Base-by-base conservation (phyloP, 2,329 filamentous ascomycete genomes). In the Fusarium graminum region DNA sequence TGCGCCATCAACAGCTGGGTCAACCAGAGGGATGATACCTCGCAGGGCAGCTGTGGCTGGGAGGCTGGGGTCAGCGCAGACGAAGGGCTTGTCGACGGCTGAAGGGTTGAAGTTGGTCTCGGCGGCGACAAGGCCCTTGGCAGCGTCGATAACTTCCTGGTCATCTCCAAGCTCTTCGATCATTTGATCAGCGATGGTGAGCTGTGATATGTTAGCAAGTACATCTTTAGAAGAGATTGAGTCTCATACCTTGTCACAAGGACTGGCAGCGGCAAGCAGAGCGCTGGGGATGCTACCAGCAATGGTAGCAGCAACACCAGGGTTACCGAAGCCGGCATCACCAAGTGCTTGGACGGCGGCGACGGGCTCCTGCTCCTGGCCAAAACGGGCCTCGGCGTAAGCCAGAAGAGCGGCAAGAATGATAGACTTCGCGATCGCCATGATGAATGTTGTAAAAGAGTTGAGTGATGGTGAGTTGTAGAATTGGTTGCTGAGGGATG, bases 101-200 rank as follows among this genome's bases (percentile, higher is more conserved):
- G 88, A 90, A 50, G 87, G 88, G 80, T 91, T 91, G 80, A 90
- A 90, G 83, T 92, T 91, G 78, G 90, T 88, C 81, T 91, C 89
- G 6, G 89, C 88, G 26, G 85, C 84, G 14, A 91, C 88, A 36
- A 91, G 82, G 16, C 83, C 84, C 58, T 83, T 83, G 17, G 89
- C 89, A 19, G 86, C 89, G 14, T 83, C 81, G 58, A 91, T 80
- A 66, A 88, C 87, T 62, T 83, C 79, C n/a, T 82, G 77, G 68
- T 86, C 86, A 43, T 78, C 83, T 52, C 89, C 89, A 32, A 90
- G 87, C 52, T 85, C 77, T 10, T 82, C 72, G 63, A 91, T 82
- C 73, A 92, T 89, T 71, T 87, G 74, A 73, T 91, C 89, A 64
- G 88, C 89, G 43, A 88, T 85, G 22, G 77, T 77, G 68, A 91